Evolutionary conservation across 2,329 filamentous ascomycete species (phyloP), one percentile per base, ranked within the genome.

Genomic region (Epichloe baconii): DNA sequence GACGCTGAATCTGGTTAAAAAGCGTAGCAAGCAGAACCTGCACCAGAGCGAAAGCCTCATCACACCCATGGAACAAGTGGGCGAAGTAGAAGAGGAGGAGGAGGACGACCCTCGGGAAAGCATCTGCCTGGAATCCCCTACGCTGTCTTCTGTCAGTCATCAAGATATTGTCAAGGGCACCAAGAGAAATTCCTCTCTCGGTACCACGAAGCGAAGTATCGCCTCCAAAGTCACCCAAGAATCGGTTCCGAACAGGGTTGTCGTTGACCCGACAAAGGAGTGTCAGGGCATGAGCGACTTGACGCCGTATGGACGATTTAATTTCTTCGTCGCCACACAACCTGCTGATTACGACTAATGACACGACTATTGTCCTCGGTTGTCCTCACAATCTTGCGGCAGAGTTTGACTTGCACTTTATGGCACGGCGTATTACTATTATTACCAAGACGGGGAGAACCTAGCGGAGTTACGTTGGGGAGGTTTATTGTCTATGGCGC

Each of bases 1-100:
- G 57, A 77, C 76, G 3, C 64, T 80, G 43, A 78, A 71, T 57
- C 66, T 81, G 34, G 73, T 73, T 47, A 71, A 72, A 59, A 79
- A 78, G 70, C 71, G 74, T 55, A 80, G 77, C 66, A 70, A 70
- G 50, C 73, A 74, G 7, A 66, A 68, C 23, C 66, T 80, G 54
- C 69, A 65, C 56, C 56, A 63, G 12, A 61, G 66, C 44, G 66
- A 66, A 35, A 59, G 60, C n/a, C 58, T 60, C 38, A 65, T 67
- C 7, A 62, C 62, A 17, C 53, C 58, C 44, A 65, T 66, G 60
- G 65, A 65, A 52, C 64, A 69, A 52, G 61, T 66, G 36, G 63
- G 62, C 34, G 66, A 68, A 48, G 62, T 64, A 26, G 55, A 60
- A 37, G 55, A 60, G 36, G 61, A 62, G 54, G 61, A 62, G 54